These are phyloP conservation scores for Fusarium drepaniforme DNA, from an alignment of 2,329 filamentous ascomycete species.

Conservation along the genomic window DNA sequence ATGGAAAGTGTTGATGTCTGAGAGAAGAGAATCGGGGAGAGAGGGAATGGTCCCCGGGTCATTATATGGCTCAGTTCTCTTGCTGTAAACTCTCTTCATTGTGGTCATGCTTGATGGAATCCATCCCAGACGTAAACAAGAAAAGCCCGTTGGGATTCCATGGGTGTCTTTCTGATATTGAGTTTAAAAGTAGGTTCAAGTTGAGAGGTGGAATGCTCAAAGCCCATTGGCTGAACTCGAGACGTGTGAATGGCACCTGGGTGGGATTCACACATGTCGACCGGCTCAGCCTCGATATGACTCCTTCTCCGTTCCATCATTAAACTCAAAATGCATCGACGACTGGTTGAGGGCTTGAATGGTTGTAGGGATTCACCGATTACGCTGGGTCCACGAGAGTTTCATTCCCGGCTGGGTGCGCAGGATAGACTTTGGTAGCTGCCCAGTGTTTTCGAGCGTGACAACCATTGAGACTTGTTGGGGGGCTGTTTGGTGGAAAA, in stretches of 20 bases:
- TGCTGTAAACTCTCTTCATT: background rate
- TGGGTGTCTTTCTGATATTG: background rate
- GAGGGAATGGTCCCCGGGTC: background rate
- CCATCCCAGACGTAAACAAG: background rate
- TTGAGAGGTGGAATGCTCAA: background rate
- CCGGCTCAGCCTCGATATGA: background rate
- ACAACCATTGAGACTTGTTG: constrained; percentile 53
- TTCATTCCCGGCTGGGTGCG: constrained; percentile 53
- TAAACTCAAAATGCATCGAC: background rate
- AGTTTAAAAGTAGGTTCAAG: background rate
- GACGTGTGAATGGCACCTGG: background rate
- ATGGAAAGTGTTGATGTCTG: background rate
- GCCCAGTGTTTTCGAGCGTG: constrained; percentile 45
- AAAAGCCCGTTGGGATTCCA: background rate
- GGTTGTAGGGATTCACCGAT: too few relatives aligned
- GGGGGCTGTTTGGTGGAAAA: constrained; percentile 53
- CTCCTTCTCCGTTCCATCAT: background rate
- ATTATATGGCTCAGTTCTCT: background rate
- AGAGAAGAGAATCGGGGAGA: background rate
- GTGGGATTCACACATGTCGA: background rate
- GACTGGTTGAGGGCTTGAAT: background rate
- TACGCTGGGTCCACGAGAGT: constrained; percentile 42
- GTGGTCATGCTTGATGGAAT: background rate
- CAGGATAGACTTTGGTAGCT: constrained; percentile 50
- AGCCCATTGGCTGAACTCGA: background rate